phyloP scores from a whole-genome alignment of 2,329 filamentous ascomycete species.

The Colletotrichum siamense region DNA sequence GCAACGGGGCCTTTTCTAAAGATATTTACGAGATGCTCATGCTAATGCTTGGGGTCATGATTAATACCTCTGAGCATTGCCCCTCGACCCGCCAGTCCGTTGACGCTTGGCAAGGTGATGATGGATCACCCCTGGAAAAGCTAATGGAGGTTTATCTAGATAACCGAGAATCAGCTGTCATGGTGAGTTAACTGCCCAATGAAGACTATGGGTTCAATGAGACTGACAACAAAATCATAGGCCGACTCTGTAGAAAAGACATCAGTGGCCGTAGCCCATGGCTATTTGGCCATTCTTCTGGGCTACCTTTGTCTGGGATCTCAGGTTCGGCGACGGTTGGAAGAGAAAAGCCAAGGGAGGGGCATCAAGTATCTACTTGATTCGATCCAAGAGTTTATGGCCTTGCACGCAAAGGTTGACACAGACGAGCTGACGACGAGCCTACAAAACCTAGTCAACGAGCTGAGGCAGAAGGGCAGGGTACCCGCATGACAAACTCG shows the following conservation, averaged over 20 bases:
- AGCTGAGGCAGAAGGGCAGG: conserved; percentile 28
- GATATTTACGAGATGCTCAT: conserved; percentile 73
- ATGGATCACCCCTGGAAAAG: conserved; percentile 55
- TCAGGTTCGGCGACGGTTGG: conserved; percentile 49
- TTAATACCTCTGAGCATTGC: conserved; percentile 86
- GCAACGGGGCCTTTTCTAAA: conserved; percentile 52
- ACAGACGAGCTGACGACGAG: conserved; percentile 39
- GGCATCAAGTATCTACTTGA: conserved; percentile 52
- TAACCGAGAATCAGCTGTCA: conserved; percentile 67
- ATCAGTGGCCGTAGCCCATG: conserved; percentile 81
- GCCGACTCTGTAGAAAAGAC: conserved; percentile 77
- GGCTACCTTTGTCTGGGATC: conserved; percentile 75
- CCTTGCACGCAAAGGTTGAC: conserved; percentile 55
- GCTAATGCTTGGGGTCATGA: conserved; percentile 80
- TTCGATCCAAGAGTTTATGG: conserved; percentile 61
- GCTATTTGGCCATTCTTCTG: conserved; percentile 84
- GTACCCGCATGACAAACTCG: not conserved
- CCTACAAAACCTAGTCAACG: conserved; percentile 40
- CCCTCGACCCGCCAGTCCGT: conserved; percentile 58
- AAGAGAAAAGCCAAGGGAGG: conserved; percentile 44
- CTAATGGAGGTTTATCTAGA: conserved; percentile 72
- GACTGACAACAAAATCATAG: conserved; percentile 38
- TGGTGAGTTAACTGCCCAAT: conserved; percentile 58
- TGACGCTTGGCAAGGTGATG: conserved; percentile 35
- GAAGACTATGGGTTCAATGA: not conserved